These are phyloP conservation scores for Penicillium oxalicum DNA, from an alignment of 2,329 filamentous ascomycete genomes.

Conservation along the genomic window DNA sequence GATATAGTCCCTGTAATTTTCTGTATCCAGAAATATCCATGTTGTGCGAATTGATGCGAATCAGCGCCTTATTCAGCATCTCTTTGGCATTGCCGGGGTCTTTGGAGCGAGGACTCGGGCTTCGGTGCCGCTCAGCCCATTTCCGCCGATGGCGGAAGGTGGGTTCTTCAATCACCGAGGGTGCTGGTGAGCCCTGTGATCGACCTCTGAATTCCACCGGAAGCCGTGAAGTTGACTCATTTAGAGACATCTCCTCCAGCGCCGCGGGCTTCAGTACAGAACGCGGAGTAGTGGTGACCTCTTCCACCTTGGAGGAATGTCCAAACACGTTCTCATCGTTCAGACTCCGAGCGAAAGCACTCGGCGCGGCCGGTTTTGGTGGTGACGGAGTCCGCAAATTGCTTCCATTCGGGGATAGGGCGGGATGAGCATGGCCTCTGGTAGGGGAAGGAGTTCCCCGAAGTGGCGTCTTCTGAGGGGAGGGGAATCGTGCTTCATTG, in stretches of 20 bases:
- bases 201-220: slow-evolving; percentile 11
- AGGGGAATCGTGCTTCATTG: slow-evolving; percentile 13
- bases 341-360: neutral
- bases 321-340: slow-evolving; percentile 24
- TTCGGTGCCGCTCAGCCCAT: slow-evolving; percentile 31
- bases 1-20: slow-evolving; percentile 38
- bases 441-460: slow-evolving; percentile 18
- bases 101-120: slow-evolving; percentile 35
- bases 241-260: slow-evolving; percentile 36
- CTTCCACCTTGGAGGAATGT: slow-evolving; percentile 10
- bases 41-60: slow-evolving; percentile 29
- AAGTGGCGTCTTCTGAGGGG: slow-evolving; percentile 17
- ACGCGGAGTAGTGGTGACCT: slow-evolving; percentile 16
- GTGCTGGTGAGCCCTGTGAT: slow-evolving; percentile 10
- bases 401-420: slow-evolving; percentile 5
- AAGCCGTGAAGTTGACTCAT: slow-evolving; percentile 27
- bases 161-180: slow-evolving; percentile 18
- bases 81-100: slow-evolving; percentile 33
- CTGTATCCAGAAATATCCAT: slow-evolving; percentile 41
- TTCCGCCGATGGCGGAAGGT: slow-evolving; percentile 26
- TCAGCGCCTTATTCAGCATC: slow-evolving; percentile 36
- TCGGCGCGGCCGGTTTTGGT: slow-evolving; percentile 4
- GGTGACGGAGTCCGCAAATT: slow-evolving; percentile 6
- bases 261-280: slow-evolving; percentile 25
- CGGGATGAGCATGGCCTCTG: slow-evolving; percentile 9